Base-by-base conservation (phyloP, 495 filamentous ascomycete genomes). In the Penicillium alfredii region DNA sequence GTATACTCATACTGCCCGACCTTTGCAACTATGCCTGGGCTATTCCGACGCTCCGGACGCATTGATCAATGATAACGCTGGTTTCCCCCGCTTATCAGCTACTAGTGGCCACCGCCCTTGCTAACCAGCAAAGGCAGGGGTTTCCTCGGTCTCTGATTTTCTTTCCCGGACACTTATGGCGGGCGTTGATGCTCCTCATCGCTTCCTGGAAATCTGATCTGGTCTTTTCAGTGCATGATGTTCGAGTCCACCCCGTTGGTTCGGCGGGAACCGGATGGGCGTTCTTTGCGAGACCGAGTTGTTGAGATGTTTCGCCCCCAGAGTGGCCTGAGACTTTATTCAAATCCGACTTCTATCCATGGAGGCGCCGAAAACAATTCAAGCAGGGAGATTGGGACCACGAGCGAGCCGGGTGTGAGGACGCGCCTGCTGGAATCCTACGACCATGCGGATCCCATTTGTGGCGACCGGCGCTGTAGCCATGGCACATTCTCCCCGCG, bases 401-500 rank as follows among this genome's bases (percentile, higher is more conserved):
- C 43, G 4, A 40, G 26, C n/a, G 55, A 53, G 29, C 49, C 48
- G 5, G 53, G 60, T 40, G 48, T 42, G 20, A 57, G 56, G 45
- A 61, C 61, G 24, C 53, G 60, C 14, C 50, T 69, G 6, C 42
- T 72, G 27, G 53, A 61, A 27, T 64, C 60, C 3, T 69, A 70
- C 35, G 37, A 66, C 27, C 56, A 48, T 20, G 40, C 40, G 23
- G 51, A 54, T 14, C 60, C 64, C 31, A 42, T 49, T 4, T 68
- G 64, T 27, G 68, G 66, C 30, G 31, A 64, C 49, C 53, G 64
- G 37, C 45, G 69, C 35, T 88, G 82, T 64, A 73, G 77, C 42
- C 84, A 89, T 60, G 86, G 86, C 39, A 82, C 81, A n/a, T 86
- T 88, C 56, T 87, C 82, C 10, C 82, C 85, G 8, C 69, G 73